Base-by-base conservation (phyloP, 1,139 yeast species). In the Meyerozyma elateridarum region DNA sequence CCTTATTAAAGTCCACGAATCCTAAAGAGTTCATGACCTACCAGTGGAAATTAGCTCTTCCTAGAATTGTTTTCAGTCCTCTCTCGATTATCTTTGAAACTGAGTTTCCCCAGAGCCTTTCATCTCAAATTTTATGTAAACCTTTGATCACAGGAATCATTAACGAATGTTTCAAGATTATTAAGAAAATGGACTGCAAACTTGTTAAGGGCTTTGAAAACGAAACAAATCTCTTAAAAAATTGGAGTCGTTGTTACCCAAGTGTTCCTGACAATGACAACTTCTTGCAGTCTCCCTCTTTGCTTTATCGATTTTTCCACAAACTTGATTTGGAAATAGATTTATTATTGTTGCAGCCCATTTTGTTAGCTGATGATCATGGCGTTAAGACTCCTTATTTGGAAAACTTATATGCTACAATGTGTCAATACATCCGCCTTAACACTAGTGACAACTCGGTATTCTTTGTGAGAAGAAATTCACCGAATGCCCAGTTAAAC, bases 351-450 rank as follows among this genome's bases (percentile, higher is more conserved):
- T 67, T 88, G 39, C 94, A 87, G 52, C 95, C 96, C 4, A 88
- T 88, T 37, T 64, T 88, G 35, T 63, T 87, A 37, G 95, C 93
- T 12, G 96, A 87, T 57, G 95, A 87, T 53, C 74, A 75, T 49
- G 80, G 84, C 29, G 79, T 87, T 34, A 80, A 85, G 52, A 85
- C 96, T 1, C 96, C 96, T 3, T 88, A 88, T 52, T 68, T 88
- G 55, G 96, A 88, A 57, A 85, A 85, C 48, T 62, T 85, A 37
- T 88, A 85, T 53, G 87, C 95, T 3, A 73, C 81, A 37, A 64
- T 85, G 67, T 79, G 85, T 44, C 94, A 84, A 51, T 70, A 69
- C 36, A 69, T 68, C 35, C 74, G 70, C 41, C 54, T 79, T 31
- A 81, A 78, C 48, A 41, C 42, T 7, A 48, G 44, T 8, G 33